Evolutionary conservation across 23 red algal species (phyloP), one percentile per base, ranked within the genome.

Genomic region (Chondrus crispus): DNA sequence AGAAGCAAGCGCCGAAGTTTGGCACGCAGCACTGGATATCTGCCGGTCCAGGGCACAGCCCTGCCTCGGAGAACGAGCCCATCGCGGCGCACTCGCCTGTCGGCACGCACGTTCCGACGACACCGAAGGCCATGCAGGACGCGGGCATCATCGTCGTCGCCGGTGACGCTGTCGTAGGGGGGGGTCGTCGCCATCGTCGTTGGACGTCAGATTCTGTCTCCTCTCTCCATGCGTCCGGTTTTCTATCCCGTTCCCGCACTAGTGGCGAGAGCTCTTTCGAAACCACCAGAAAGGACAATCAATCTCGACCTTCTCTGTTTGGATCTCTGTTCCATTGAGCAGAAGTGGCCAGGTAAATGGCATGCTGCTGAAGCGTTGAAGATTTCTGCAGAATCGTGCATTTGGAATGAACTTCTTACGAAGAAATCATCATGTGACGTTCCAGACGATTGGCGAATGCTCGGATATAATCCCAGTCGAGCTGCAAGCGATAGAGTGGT

Each of bases 191-290:
- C n/a, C n/a, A n/a, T n/a, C n/a, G n/a, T 98, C 78, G 94, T 93
- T 60, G 91, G 91, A 38, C 90, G 95, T 57, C 91, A 84, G 35
- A 98, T 95, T 45, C 46, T 86, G 5, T 87, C 82, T 4, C 94
- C 93, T 30, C 88, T 91, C 50, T 41, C 77, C 8, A 81, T 55
- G 29, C 19, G 29, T 29, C 69, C 87, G 30, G 33, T 96, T 19
- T 79, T 85, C 39, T 89, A 90, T 52, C 87, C 94, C 5, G 68
- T 96, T 35, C 94, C 94, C 20, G 58, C 69, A 5, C 42, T 86
- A 36, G 82, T 93, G 9, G 68, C 72, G 19, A 38, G 80, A 76
- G 44, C 49, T 22, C 26, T 75, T 33, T 29, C 4, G 24, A 55
- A 89, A 63, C 48, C 50, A 2, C 63, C 28, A 8, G 53, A 52